A percentile compares a stretch with the other conserved stretches of the same genome.
phyloP scores from a whole-genome alignment of 139 green algal genomes.

The Coelastrella sp. region DNA sequence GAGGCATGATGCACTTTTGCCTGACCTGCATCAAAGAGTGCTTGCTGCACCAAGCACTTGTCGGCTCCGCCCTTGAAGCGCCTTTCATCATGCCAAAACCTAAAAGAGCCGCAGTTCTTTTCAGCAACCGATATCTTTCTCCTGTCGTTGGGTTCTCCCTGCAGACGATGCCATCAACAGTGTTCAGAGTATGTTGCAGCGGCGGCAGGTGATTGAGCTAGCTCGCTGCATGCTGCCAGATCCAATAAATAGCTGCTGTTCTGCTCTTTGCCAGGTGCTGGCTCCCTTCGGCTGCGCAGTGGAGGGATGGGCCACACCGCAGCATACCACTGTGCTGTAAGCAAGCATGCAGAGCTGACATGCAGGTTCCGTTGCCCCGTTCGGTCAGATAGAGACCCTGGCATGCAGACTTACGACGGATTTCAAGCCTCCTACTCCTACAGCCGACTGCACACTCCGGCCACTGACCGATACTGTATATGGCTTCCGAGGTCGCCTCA shows the following conservation, averaged over 20 bases:
- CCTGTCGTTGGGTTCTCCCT: background rate
- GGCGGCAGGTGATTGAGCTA: background rate
- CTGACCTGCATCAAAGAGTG: conserved; percentile 59
- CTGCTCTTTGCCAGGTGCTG: too few species aligned
- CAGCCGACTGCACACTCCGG: conserved; percentile 15
- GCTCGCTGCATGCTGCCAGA: background rate
- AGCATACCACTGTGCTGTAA: too few species aligned
- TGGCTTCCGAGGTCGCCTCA: background rate
- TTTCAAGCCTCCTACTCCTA: background rate
- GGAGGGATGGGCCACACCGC: too few species aligned
- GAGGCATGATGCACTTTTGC: background rate
- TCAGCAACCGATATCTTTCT: background rate
- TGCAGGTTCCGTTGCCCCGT: too few species aligned
- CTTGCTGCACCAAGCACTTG: conserved; percentile 65
- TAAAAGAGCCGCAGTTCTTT: conserved; percentile 33
- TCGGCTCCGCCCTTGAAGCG: conserved; percentile 66
- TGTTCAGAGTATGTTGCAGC: background rate
- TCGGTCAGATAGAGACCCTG: too few species aligned
- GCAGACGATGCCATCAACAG: background rate
- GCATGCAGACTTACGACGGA: background rate
- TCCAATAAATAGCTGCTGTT: too few species aligned
- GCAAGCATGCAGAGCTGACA: too few species aligned
- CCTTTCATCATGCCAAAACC: conserved; percentile 71
- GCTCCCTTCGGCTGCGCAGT: too few species aligned
- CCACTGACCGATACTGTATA: background rate